These are phyloP conservation scores for Mediolabrus comicus DNA, from an alignment of 108 stramenopile species.

Conservation along the genomic window DNA sequence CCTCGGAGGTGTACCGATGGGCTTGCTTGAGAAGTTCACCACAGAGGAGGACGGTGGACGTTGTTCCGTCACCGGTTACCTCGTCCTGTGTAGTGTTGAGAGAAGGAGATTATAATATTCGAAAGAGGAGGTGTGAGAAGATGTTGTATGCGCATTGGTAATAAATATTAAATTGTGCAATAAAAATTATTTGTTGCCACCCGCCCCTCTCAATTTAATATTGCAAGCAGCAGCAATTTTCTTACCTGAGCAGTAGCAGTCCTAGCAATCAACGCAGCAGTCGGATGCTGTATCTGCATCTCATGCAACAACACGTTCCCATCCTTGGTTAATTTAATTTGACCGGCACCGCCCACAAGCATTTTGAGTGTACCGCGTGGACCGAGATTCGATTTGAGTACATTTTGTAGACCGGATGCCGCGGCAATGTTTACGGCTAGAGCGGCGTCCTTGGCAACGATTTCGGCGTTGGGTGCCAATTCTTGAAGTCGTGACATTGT, in stretches of 20 bases:
- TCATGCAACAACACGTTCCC: constrained; percentile 97
- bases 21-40: constrained; percentile 97
- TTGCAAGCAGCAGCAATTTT: too few relatives aligned
- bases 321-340: constrained; percentile 99
- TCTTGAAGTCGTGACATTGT: constrained; percentile 79
- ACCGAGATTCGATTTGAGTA: constrained; percentile 93
- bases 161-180: too few relatives aligned
- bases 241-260: constrained; percentile 95
- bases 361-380: constrained; percentile 98
- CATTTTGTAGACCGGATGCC: constrained; percentile 89
- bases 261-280: constrained; percentile 96
- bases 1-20: constrained; percentile 91
- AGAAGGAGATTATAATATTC: background rate
- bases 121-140: background rate
- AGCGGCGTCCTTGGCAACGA: constrained; percentile 87
- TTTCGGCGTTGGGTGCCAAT: constrained; percentile 93
- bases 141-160: background rate
- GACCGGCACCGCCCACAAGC: constrained; percentile 98
- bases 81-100: constrained; percentile 55
- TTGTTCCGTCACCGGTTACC: constrained; percentile 97
- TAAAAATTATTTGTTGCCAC: too few relatives aligned
- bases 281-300: constrained; percentile 99
- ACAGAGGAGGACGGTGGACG: constrained; percentile 92
- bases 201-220: too few relatives aligned
- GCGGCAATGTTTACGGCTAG: constrained; percentile 96